Base-by-base conservation (phyloP, 108 stramenopile genomes). In the Asterionellopsis glacialis region DNA sequence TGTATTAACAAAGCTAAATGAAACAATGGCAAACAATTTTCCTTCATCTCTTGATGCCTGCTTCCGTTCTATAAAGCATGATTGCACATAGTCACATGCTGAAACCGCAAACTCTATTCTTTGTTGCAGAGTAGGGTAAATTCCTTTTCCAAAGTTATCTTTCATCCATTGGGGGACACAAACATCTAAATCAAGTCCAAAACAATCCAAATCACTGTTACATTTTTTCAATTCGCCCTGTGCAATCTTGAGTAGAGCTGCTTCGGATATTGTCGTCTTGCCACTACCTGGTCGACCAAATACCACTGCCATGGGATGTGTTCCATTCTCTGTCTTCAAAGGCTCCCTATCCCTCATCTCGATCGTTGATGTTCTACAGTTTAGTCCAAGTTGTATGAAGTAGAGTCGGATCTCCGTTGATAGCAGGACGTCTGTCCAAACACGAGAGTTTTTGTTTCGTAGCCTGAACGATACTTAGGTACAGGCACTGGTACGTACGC, bases 121-220 rank as follows among this genome's bases (percentile, higher is more conserved):
- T 70, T 87, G 69, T 42, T 71, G 38, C 23, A 81, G 45, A 25
- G 85, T 81, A 41, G 85, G 85, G 55, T 87, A 87, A 0, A 83
- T 74, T 1, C 81, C 81, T 49, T 76, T 82, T 56, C 73, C 59
- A 69, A 87, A 87, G 51, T 87, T 87, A 45, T 83, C 85, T 33
- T 56, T 61, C 85, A 87, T 83, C 69, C 73, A 76, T 68, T 87
- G 81, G 12, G 85, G 78, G 6, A 87, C 68, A 55, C 85, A 87
- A 25, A 83, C 77, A 67, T 87, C 85, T 13, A 87, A 60, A 68
- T 87, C 85, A 13, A 78, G 38, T 13, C 65, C 64, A 18, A 64
- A n/a, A 66, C 18, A 26, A 18, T 16, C 54, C 5, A 12, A 45
- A 44, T 10, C 11, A 18, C n/a, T 59, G 10, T 9, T 44, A 45